phyloP scores from a whole-genome alignment of 2,329 filamentous ascomycete species.

The Hymenoscyphus scutula region DNA sequence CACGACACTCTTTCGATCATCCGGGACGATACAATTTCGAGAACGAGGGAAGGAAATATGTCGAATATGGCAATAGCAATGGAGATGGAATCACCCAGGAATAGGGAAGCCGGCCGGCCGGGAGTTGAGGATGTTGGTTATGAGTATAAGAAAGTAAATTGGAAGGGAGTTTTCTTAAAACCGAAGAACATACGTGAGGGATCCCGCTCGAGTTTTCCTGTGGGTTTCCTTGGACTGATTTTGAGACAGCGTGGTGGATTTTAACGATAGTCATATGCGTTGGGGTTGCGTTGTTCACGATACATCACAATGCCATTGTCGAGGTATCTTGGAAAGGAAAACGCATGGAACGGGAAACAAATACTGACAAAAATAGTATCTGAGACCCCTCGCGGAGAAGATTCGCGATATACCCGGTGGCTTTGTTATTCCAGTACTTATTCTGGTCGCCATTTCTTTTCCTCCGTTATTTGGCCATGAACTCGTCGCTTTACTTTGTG shows the following conservation, averaged over 20 bases:
- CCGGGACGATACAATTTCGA: neutral
- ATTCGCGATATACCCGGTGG: slow-evolving; percentile 41
- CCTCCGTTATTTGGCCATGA: slow-evolving; percentile 45
- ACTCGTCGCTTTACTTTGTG: slow-evolving; percentile 42
- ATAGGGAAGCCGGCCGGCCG: slow-evolving; percentile 1
- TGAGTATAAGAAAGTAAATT: slow-evolving; percentile 38
- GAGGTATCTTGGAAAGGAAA: slow-evolving; percentile 28
- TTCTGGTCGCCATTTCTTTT: slow-evolving; percentile 42
- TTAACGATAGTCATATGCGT: slow-evolving; percentile 34
- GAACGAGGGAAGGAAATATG: neutral
- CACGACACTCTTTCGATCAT: neutral
- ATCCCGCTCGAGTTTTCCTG: neutral
- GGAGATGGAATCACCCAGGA: neutral
- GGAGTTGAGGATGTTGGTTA: slow-evolving; percentile 30
- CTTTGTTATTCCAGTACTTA: slow-evolving; percentile 41
- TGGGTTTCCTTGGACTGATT: slow-evolving; percentile 9
- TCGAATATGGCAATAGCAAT: slow-evolving; percentile 4
- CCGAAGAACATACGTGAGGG: slow-evolving; percentile 38
- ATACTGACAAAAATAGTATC: slow-evolving; percentile 23
- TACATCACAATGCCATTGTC: slow-evolving; percentile 42
- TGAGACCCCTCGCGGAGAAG: slow-evolving; percentile 40
- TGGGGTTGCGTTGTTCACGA: slow-evolving; percentile 36
- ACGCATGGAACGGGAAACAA: too few species aligned
- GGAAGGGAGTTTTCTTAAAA: slow-evolving; percentile 38
- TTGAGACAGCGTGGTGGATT: slow-evolving; percentile 31